These are phyloP conservation scores for Hyphopichia fennica DNA, from an alignment of 1,139 yeast species.

Conservation along the genomic window DNA sequence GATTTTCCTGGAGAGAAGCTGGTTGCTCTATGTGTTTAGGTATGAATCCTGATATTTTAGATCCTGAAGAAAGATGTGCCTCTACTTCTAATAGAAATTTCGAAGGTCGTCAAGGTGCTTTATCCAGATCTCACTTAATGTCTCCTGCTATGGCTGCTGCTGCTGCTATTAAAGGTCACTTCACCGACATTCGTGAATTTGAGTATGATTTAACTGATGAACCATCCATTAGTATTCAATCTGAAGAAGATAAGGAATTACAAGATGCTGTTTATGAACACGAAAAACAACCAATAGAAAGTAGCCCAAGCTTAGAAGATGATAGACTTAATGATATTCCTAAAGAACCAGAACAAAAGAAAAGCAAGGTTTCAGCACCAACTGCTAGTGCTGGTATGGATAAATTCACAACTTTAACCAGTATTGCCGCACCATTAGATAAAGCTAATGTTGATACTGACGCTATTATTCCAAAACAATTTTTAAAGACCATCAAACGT, in stretches of 20 bases:
- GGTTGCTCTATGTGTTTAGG: constrained; percentile 99
- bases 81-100: constrained; percentile 98
- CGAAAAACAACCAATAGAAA: constrained; percentile 57
- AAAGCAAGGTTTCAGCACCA: constrained; percentile 21
- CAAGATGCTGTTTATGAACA: constrained; percentile 72
- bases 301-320: constrained; percentile 32
- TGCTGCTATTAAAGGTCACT: constrained; percentile 90
- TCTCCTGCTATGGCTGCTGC: constrained; percentile 99
- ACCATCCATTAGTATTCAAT: constrained; percentile 60
- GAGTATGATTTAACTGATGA: constrained; percentile 60
- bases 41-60: constrained; percentile 96
- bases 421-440: constrained; percentile 90
- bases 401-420: constrained; percentile 71
- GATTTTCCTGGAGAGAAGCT: constrained; percentile 98
- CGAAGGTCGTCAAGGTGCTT: constrained; percentile 98
- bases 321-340: constrained; percentile 65
- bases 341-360: constrained; percentile 35
- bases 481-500: constrained; percentile 94
- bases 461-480: constrained; percentile 97
- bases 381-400: constrained; percentile 58
- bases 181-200: constrained; percentile 85
- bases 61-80: constrained; percentile 96
- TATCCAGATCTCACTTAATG: constrained; percentile 95
- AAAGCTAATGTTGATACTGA: constrained; percentile 97
- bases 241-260: constrained; percentile 56